A percentile compares a stretch with the other conserved stretches of the same genome.
These are phyloP conservation scores for Kodamaea laetipori DNA, from an alignment of 805 yeast genomes.

Conservation along the genomic window DNA sequence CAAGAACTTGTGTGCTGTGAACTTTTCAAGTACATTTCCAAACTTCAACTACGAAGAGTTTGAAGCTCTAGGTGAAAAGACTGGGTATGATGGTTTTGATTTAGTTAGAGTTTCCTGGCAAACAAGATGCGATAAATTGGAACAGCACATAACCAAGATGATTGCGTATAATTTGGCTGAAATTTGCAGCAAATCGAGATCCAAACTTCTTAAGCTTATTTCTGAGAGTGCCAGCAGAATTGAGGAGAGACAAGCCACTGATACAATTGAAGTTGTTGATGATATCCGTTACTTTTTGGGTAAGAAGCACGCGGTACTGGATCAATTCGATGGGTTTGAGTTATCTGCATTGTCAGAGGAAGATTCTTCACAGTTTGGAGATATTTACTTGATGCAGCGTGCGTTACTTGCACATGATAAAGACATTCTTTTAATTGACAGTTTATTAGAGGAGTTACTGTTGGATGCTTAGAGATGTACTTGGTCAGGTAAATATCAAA, in stretches of 20 bases:
- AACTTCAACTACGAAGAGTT: slow-evolving; percentile 23
- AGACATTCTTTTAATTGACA: slow-evolving; percentile 33
- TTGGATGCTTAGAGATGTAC: slow-evolving; percentile 32
- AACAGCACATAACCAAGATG: slow-evolving; percentile 58
- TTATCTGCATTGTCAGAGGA: slow-evolving; percentile 20
- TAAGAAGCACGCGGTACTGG: slow-evolving; percentile 36
- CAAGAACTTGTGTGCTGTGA: slow-evolving; percentile 62
- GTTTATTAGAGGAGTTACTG: slow-evolving; percentile 27
- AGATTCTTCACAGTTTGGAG: slow-evolving; percentile 15
- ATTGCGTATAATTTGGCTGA: slow-evolving; percentile 52
- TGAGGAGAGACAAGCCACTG: slow-evolving; percentile 64
- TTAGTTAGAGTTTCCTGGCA: slow-evolving; percentile 68
- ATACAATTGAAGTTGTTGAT: slow-evolving; percentile 77
- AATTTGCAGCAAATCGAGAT: slow-evolving; percentile 34
- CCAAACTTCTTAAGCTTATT: slow-evolving; percentile 23
- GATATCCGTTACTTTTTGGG: slow-evolving; percentile 68
- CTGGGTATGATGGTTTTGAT: slow-evolving; percentile 51
- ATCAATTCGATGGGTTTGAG: slow-evolving; percentile 28
- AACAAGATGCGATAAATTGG: slow-evolving; percentile 63
- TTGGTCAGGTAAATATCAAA: too few relatives aligned
- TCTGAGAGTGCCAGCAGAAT: slow-evolving; percentile 57
- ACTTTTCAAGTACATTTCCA: slow-evolving; percentile 37
- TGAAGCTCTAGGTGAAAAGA: slow-evolving; percentile 18
- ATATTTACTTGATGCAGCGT: slow-evolving; percentile 20
- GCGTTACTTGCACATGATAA: slow-evolving; percentile 25